Conservation (phyloP, 23 red algal genomes). For the Gracilaria domingensis region DNA sequence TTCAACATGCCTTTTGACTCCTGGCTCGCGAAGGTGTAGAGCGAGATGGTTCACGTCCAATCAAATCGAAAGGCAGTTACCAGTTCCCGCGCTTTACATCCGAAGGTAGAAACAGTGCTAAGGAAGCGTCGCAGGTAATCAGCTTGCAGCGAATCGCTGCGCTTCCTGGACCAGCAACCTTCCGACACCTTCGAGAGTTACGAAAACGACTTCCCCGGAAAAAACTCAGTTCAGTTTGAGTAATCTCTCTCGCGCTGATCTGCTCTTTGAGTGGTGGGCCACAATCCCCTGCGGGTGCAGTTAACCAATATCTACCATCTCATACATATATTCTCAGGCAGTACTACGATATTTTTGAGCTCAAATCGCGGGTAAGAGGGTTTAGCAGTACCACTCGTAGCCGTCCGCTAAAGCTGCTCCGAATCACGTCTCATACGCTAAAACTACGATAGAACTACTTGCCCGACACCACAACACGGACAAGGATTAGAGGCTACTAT, state of each 20-base stretch:
- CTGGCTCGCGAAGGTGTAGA: background rate
- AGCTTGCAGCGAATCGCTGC: constrained; percentile 6
- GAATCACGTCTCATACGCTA: background rate
- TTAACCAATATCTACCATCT: too few species aligned
- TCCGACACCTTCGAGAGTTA: background rate
- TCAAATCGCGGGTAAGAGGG: too few species aligned
- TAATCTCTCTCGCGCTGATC: background rate
- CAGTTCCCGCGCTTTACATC: constrained; percentile 16
- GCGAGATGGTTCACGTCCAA: background rate
- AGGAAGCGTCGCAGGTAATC: background rate
- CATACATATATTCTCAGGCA: too few species aligned
- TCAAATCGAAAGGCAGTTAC: background rate
- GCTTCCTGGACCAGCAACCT: background rate
- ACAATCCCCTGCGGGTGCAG: too few species aligned
- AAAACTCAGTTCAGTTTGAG: background rate
- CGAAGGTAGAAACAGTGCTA: background rate
- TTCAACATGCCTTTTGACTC: background rate
- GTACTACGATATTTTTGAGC: too few species aligned
- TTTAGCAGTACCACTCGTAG: too few species aligned
- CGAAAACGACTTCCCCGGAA: background rate
- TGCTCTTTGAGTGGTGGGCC: background rate
- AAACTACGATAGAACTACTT: background rate
- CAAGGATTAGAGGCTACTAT: background rate
- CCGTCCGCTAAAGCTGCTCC: too few species aligned
- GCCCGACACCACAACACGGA: constrained; percentile 15